Percentiles rank a stretch among this genome's conserved stretches.
Conservation (phyloP, 202 grass and related monocot genomes). For the Carex arenaria region DNA sequence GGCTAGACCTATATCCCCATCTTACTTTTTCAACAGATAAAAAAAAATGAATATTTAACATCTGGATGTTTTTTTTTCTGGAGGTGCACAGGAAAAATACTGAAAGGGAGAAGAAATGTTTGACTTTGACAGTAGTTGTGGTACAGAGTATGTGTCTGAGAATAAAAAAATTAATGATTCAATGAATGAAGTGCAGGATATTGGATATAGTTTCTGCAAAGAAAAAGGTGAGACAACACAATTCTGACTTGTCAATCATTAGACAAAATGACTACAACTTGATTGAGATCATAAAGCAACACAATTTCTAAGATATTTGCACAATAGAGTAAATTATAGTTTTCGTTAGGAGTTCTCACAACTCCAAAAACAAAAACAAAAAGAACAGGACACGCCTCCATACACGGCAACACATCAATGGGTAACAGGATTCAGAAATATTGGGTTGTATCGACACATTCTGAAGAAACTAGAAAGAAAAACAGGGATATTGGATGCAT, state of each 20-base stretch:
- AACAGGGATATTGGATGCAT: not conserved
- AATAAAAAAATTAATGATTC: not conserved
- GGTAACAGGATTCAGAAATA: not conserved
- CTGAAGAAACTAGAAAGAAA: slow-evolving; percentile 1
- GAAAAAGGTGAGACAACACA: not conserved
- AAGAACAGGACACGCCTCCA: not conserved
- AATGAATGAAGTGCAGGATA: not conserved
- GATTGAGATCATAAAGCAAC: slow-evolving; percentile 10
- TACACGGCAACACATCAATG: not conserved
- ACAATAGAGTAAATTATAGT: not conserved
- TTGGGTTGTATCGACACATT: not conserved
- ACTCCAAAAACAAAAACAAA: not conserved
- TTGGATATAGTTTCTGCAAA: not conserved
- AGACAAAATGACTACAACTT: slow-evolving; percentile 12
- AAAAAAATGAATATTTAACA: not conserved
- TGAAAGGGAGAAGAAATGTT: not conserved
- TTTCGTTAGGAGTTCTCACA: not conserved
- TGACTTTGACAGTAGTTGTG: not conserved
- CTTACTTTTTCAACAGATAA: not conserved
- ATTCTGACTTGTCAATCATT: slow-evolving; percentile 22
- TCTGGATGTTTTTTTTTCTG: not conserved
- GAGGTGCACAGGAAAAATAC: not conserved
- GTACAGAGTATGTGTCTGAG: not conserved
- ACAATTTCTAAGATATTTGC: not conserved
- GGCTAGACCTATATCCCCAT: not conserved